Evolutionary conservation across 192 early-diverging fungal species (phyloP).

Genomic region (Kappamyces sp.): DNA sequence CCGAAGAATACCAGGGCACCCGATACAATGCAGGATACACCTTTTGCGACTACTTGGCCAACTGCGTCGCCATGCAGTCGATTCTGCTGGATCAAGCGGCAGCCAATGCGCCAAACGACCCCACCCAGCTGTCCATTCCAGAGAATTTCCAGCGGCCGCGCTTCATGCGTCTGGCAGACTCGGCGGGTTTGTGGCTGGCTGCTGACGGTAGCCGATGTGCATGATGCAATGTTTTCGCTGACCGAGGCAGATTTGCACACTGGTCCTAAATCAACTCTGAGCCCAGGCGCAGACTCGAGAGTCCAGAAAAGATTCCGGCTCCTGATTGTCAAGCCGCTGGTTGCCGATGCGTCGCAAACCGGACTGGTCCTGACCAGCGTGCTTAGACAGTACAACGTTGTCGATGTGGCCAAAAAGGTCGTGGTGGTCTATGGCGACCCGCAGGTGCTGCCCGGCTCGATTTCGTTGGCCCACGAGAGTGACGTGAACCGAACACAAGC

Average conservation of each 20-base stretch:
- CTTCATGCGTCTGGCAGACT: conserved; percentile 1
- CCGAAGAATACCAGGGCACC: conserved; percentile 36
- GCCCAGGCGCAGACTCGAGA: neutral
- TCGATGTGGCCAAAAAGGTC: conserved; percentile 38
- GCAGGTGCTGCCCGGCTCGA: conserved; percentile 48
- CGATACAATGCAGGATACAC: conserved; percentile 57
- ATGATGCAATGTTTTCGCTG: conserved; percentile 42
- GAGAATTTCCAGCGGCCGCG: conserved; percentile 27
- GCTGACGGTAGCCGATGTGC: conserved; percentile 38
- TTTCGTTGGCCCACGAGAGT: conserved; percentile 39
- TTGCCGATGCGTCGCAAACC: conserved; percentile 47
- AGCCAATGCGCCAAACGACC: neutral
- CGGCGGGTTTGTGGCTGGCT: neutral
- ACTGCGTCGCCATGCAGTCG: conserved; percentile 47
- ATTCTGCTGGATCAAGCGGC: conserved; percentile 14
- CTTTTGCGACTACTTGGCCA: conserved; percentile 55
- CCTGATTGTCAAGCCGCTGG: conserved; percentile 48
- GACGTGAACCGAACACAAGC: conserved; percentile 40
- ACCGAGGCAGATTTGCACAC: conserved; percentile 25
- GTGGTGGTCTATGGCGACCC: conserved; percentile 57
- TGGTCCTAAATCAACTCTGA: conserved; percentile 19
- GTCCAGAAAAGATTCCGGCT: conserved; percentile 46
- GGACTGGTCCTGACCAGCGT: conserved; percentile 47
- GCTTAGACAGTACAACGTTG: conserved; percentile 40
- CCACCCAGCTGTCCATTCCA: conserved; percentile 24